Evolutionary conservation across 1,284 basidiomycete species (phyloP).

Genomic region (Xerocomus amazonicus): DNA sequence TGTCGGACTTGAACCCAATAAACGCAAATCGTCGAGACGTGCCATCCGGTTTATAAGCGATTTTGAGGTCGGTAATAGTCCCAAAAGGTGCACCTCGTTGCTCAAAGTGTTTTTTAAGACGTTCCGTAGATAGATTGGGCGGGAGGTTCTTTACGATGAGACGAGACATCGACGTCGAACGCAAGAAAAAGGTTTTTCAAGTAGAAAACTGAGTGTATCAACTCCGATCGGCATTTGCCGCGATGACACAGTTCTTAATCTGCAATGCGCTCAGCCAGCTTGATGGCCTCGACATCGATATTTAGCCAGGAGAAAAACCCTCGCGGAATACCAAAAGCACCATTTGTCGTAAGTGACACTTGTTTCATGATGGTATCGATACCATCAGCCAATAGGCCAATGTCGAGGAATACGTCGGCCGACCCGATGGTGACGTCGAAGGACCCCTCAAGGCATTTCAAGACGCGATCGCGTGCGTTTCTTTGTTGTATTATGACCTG

Average conservation of each 20-base stretch:
- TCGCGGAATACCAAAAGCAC: constrained; percentile 90
- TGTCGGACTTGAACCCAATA: constrained; percentile 82
- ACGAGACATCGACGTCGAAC: constrained; percentile 66
- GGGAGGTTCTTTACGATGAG: constrained; percentile 91
- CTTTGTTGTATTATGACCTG: constrained; percentile 15
- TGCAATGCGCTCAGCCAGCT: neutral
- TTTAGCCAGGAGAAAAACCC: constrained; percentile 71
- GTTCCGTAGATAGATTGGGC: constrained; percentile 61
- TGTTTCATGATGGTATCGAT: neutral
- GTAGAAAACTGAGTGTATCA: constrained; percentile 10
- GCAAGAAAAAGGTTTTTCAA: constrained; percentile 4
- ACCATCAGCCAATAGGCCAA: constrained; percentile 52
- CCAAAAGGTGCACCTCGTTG: constrained; percentile 60
- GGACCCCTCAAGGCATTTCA: constrained; percentile 80
- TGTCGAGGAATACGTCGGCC: constrained; percentile 85
- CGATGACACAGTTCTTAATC: no score
- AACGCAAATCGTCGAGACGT: constrained; percentile 89
- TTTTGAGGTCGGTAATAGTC: constrained; percentile 84
- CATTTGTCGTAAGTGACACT: constrained; percentile 78
- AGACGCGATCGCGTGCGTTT: constrained; percentile 84
- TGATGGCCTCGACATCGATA: constrained; percentile 40
- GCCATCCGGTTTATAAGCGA: constrained; percentile 76
- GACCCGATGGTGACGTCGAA: constrained; percentile 78
- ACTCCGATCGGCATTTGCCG: constrained; percentile 32
- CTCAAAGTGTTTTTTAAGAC: constrained; percentile 70